Evolutionary conservation across 2,329 filamentous ascomycete species (phyloP), one percentile per base, ranked within the genome.

Genomic region (Aspergillus pseudoterreus): DNA sequence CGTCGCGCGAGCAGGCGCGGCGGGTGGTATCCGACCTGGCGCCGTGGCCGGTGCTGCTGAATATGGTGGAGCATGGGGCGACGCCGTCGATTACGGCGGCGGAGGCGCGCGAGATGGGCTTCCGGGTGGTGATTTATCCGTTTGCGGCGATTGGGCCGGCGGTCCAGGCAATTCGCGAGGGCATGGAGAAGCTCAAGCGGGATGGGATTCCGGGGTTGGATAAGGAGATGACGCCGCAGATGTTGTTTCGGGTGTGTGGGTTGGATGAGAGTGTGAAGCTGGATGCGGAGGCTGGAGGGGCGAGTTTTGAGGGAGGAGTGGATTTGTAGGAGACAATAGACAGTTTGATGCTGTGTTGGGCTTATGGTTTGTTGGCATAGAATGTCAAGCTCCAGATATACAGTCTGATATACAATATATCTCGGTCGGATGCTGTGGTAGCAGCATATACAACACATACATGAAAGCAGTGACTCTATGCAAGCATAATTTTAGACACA

Each of bases 41-140:
- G 12, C 63, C 63, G 12, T 71, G 69, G 63, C 72, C 72, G 10
- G 57, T 75, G 56, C 47, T 76, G 43, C 54, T 75, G 51, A 77
- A 77, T 54, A 74, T 74, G 63, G 74, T 76, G 11, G 71, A 75
- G 55, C 68, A 73, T 50, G 74, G 73, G 9, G 62, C 68, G 6
- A 74, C 70, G 30, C 73, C 74, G n/a, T 62, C 63, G 14, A 64
- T 72, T 19, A 64, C 71, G 14, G 65, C 67, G 8, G 56, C 62
- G 14, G 71, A 75, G 51, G 71, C 72, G 5, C 53, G 60, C 33
- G 62, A 72, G 55, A 57, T 76, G 44, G 73, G 73, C 0, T 76
- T 75, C 52, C 62, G 65, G 2, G 67, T 76, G 22, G 72, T 75
- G 45, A 75, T 75, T 51, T 74, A 70, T 54, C 70, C 72, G 0